Evolutionary conservation across 768 basidiomycete genomes (phyloP), one percentile per base, ranked within the genome.

Genomic region (Leucosporidium scottii): DNA sequence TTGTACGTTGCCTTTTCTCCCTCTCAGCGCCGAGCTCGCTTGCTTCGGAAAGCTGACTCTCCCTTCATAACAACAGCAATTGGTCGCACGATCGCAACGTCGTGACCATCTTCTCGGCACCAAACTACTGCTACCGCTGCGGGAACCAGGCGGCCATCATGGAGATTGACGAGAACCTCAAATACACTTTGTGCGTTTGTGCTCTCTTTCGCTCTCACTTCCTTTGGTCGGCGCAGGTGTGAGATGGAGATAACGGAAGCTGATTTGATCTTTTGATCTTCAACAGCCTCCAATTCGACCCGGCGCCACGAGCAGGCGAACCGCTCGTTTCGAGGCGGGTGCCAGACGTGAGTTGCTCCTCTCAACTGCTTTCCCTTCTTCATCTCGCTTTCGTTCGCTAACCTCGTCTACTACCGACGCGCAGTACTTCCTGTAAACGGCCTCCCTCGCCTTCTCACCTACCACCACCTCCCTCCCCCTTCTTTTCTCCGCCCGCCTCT

Each of bases 51-150:
- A 10, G 39, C 39, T 44, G 39, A 44, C 39, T 13, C 13, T 44
- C 39, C 15, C 39, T 17, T 44, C 89, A 88, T 89, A 56, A 15
- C 8, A 44, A 90, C 67, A 72, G 71, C 79, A 96, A 92, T 78
- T 98, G 94, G 94, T 92, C 93, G 67, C 94, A 98, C 81, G 94
- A 98, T 81, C 86, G 92, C 79, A 98, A 97, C 78, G 94, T 99
- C 28, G 94, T 99, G 73, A 99, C 94, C 53, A 97, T 99, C 78
- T 99, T 97, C 83, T 97, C 93, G 72, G 96, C 96, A 73, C 96
- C 96, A 53, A 99, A 99, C 81, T 99, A 97, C 80, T 99, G 94
- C 81, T 99, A 99, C 83, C 84, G 96, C 78, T 99, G 96, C 78
- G 96, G 96, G 62, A 99, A 99, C 79, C 96, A 98, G 77, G 96